Evolutionary conservation across 768 basidiomycete species (phyloP).

Genomic region (Gautieria morchelliformis): DNA sequence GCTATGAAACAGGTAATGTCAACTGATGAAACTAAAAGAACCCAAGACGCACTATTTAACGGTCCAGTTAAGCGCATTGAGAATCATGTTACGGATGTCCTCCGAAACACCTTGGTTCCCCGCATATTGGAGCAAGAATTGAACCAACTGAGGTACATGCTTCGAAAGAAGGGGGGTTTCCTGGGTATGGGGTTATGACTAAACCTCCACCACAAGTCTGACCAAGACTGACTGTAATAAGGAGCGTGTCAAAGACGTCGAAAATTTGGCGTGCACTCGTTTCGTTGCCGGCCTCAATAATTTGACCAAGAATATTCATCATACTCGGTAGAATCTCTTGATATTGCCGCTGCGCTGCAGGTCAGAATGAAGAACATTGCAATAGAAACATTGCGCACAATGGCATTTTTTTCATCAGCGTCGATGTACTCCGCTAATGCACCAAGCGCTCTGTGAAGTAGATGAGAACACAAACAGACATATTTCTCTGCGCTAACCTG

Average conservation of each 20-base stretch:
- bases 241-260: conserved; percentile 89
- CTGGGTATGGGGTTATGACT: conserved; percentile 26
- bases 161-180: conserved; percentile 91
- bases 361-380: conserved; percentile 1
- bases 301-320: conserved; percentile 80
- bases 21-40: conserved; percentile 4
- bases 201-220: not conserved
- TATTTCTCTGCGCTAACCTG: conserved; percentile 33
- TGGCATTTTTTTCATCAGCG: conserved; percentile 72
- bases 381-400: conserved; percentile 42
- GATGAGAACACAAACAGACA: conserved; percentile 1
- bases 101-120: conserved; percentile 64
- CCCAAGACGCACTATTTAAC: conserved; percentile 71
- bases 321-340: conserved; percentile 80
- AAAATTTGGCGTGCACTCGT: conserved; percentile 79
- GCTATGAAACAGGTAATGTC: conserved; percentile 29
- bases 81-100: conserved; percentile 79
- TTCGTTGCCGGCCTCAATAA: conserved; percentile 72
- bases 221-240: not conserved
- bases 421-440: conserved; percentile 92
- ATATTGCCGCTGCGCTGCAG: conserved; percentile 57
- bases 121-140: conserved; percentile 81
- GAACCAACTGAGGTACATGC: conserved; percentile 76
- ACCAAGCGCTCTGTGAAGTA: conserved; percentile 58
- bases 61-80: conserved; percentile 94